Evolutionary conservation across 1,139 yeast species (phyloP).

Genomic region (Candida sp.): DNA sequence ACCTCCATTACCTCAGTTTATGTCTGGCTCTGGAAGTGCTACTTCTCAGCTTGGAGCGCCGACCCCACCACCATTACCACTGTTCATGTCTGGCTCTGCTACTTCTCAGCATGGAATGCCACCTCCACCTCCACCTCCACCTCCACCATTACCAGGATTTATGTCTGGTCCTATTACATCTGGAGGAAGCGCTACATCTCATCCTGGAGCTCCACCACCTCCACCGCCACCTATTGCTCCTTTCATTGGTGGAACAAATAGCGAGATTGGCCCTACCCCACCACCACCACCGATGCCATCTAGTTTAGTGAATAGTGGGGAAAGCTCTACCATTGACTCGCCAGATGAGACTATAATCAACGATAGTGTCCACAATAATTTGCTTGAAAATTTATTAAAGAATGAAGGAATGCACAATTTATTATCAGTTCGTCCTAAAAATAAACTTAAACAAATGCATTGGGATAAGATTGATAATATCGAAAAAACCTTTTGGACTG

Average conservation of each 20-base stretch:
- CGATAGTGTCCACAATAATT: background rate
- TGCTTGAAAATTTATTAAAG: background rate
- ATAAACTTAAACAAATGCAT: conserved; percentile 85
- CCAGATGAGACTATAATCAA: background rate
- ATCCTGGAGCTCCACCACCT: conserved; percentile 11
- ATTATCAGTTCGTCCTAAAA: conserved; percentile 47
- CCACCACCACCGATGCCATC: conserved; percentile 13
- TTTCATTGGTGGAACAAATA: conserved; percentile 1
- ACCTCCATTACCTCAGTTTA: conserved; percentile 30
- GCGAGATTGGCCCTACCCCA: conserved; percentile 4
- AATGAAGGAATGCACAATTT: background rate
- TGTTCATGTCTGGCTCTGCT: conserved; percentile 11
- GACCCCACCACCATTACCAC: conserved; percentile 18
- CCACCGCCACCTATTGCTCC: conserved; percentile 12
- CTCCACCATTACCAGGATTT: conserved; percentile 17
- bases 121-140: conserved; percentile 15
- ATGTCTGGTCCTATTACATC: no score
- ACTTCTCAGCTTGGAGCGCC: conserved; percentile 8
- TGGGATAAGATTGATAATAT: conserved; percentile 84
- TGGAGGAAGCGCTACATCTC: no score
- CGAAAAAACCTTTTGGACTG: conserved; percentile 81
- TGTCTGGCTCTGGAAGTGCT: no score
- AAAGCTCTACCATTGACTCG: background rate
- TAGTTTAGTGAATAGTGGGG: conserved; percentile 1
- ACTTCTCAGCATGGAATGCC: conserved; percentile 2